Conservation (phyloP, 163 green algal genomes). For the Coccomyxa subellipsoidea region DNA sequence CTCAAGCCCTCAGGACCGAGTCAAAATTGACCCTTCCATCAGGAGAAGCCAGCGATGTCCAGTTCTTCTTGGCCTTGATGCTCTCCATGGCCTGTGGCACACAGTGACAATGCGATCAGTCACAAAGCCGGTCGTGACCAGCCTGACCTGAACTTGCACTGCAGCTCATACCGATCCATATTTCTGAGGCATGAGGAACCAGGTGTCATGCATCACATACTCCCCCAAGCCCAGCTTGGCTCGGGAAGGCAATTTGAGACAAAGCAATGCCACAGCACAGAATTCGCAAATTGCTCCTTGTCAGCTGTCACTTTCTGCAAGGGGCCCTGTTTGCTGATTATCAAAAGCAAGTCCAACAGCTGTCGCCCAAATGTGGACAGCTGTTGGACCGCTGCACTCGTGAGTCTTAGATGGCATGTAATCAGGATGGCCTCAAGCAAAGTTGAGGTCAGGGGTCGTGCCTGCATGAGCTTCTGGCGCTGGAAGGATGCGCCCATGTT, state of each 20-base stretch:
- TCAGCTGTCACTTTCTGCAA: too few relatives aligned
- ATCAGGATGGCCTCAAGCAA: too few relatives aligned
- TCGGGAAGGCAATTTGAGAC: background rate
- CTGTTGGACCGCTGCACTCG: too few relatives aligned
- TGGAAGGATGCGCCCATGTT: constrained; percentile 76
- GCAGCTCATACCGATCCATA: background rate
- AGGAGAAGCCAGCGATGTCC: constrained; percentile 5
- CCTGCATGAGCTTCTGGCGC: constrained; percentile 57
- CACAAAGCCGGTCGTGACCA: background rate
- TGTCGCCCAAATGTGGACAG: too few relatives aligned
- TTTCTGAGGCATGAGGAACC: background rate
- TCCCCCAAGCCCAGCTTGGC: background rate
- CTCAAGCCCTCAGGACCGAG: background rate
- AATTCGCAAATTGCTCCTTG: too few relatives aligned
- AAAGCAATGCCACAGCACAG: too few relatives aligned
- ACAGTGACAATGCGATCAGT: background rate
- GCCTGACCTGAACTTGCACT: background rate
- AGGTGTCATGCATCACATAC: background rate
- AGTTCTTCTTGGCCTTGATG: constrained; percentile 55
- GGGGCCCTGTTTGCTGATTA: too few relatives aligned
- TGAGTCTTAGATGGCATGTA: too few relatives aligned
- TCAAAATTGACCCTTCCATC: constrained; percentile 21
- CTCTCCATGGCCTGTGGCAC: constrained; percentile 37
- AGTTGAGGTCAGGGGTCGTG: constrained; percentile 1
- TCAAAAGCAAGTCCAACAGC: too few relatives aligned